Evolutionary conservation across 2,329 filamentous ascomycete genomes (phyloP), one percentile per base, ranked within the genome.

Genomic region (Talaromyces sp.): DNA sequence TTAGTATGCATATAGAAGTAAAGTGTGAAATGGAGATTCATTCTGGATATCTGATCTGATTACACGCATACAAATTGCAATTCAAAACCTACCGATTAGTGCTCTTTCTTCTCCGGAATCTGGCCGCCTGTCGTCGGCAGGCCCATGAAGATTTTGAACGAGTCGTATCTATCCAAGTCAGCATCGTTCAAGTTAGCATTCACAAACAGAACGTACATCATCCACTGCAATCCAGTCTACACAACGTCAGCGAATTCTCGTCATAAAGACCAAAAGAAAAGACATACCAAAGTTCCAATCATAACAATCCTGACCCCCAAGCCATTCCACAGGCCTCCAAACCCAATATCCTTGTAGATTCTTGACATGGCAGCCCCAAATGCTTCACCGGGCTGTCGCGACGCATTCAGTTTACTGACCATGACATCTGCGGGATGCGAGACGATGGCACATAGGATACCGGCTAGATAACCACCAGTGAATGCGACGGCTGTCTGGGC

Each of bases 111-210:
- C 42, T 81, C 76, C 1, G 84, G 77, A 9, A 82, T 80, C 28
- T 82, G 78, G 8, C 81, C 78, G 48, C 90, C 91, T 0, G 91
- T 96, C 3, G 91, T 95, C 2, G 91, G 91, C 60, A 96, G 78
- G 46, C 91, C 90, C 87, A 95, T 92, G 74, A 91, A 91, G 72
- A 95, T 91, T 84, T 95, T 93, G 84, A 93, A 93, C 68, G 89
- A 92, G 71, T 93, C 90, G 65, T 77, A 80, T 64, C 76, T 78
- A 63, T 35, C 33, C 5, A 40, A n/a, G 69, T 75, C 63, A 76
- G 72, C 62, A 67, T 39, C 35, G 21, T 12, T 14, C 9, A 12
- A 42, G 44, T 48, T 23, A 28, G 8, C 25, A 5, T 12, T 21
- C 2, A 18, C 56, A 12, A 12, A 57, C n/a, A 16, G 14, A 55